phyloP scores from a whole-genome alignment of 495 filamentous ascomycete genomes.

The Apodospora peruviana region DNA sequence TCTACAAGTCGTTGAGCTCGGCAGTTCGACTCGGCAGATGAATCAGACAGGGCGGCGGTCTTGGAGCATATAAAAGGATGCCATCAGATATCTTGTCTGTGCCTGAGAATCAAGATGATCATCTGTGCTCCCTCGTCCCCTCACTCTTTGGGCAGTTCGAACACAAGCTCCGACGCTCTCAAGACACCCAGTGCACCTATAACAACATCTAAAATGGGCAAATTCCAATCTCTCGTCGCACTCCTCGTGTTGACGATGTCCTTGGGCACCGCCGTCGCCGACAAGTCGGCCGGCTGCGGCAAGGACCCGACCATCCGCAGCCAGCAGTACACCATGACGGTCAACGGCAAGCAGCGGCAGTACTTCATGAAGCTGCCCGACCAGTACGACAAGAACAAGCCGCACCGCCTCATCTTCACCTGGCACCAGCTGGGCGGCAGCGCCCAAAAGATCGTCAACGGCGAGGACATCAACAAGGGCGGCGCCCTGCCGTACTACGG shows the following conservation, averaged over 20 bases:
- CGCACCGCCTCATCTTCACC: conserved; percentile 39
- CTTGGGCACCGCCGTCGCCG: background rate
- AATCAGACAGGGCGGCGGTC: too few species aligned
- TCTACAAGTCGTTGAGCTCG: too few species aligned
- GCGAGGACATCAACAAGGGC: conserved; percentile 24
- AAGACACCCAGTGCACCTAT: too few species aligned
- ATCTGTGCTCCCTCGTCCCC: too few species aligned
- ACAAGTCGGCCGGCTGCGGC: conserved; percentile 35
- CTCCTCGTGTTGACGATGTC: background rate
- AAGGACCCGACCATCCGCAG: conserved; percentile 25
- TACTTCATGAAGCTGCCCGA: conserved; percentile 37
- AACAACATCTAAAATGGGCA: too few species aligned
- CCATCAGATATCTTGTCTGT: too few species aligned
- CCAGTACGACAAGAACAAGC: conserved; percentile 35
- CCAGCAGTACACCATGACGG: conserved; percentile 24
- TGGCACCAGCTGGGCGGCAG: conserved; percentile 36
- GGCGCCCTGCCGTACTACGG: conserved; percentile 37
- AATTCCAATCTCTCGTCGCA: too few species aligned
- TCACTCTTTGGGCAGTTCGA: too few species aligned
- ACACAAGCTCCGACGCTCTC: too few species aligned
- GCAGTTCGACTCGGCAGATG: too few species aligned
- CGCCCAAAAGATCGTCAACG: conserved; percentile 32
- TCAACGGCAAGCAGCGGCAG: conserved; percentile 23
- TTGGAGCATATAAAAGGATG: too few species aligned
- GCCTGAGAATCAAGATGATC: too few species aligned